These are phyloP conservation scores for Tillandsia leiboldiana DNA, from an alignment of 176 grass and related monocot species.

Conservation along the genomic window DNA sequence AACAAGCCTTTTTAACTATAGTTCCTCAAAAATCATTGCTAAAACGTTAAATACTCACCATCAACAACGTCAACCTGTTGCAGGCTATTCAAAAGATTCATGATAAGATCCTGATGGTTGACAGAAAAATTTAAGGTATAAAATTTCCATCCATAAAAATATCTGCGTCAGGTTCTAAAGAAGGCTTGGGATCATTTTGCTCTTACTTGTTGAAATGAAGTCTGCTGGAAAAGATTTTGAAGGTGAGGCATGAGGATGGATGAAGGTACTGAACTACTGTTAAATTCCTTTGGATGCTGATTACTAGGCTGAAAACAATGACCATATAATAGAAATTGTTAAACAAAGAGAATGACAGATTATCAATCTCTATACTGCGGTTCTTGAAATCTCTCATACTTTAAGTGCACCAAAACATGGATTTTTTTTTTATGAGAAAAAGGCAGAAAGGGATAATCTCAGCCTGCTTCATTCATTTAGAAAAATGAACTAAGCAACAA, in stretches of 20 bases:
- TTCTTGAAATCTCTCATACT: not conserved
- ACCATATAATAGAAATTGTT: not conserved
- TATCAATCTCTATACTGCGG: not conserved
- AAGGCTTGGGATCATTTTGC: not conserved
- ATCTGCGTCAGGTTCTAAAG: not conserved
- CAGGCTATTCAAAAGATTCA: slow-evolving; percentile 70
- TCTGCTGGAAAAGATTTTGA: slow-evolving; percentile 93
- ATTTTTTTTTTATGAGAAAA: no score
- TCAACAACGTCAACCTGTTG: slow-evolving; percentile 75
- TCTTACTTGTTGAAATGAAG: slow-evolving; percentile 85
- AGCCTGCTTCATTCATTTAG: no score
- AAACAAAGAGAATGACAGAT: not conserved
- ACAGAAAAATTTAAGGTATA: not conserved
- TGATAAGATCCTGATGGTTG: slow-evolving; percentile 69
- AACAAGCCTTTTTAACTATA: slow-evolving; percentile 15
- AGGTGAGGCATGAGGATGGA: slow-evolving; percentile 84
- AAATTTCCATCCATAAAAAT: not conserved
- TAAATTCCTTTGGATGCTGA: slow-evolving; percentile 57
- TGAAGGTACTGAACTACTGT: slow-evolving; percentile 62
- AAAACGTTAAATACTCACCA: slow-evolving; percentile 32
- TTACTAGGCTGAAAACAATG: slow-evolving; percentile 37
- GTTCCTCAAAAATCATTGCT: not conserved
- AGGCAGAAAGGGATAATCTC: no score
- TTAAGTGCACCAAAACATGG: not conserved
- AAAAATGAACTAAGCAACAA: no score